Evolutionary conservation across 495 filamentous ascomycete genomes (phyloP).

Genomic region (Tuber umbilicatum): DNA sequence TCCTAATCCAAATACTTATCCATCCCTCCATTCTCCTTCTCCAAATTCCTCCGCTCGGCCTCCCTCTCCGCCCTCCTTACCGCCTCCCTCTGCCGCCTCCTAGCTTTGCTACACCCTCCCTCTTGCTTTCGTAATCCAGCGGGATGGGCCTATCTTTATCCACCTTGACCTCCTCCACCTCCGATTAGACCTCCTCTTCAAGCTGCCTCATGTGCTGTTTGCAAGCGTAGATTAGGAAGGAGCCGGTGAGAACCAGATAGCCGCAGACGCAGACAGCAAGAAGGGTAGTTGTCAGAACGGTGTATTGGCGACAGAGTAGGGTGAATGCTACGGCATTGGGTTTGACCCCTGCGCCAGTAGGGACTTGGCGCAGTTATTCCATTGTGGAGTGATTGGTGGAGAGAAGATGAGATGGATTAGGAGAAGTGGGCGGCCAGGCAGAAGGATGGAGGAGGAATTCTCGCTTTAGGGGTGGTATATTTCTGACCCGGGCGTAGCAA

Average conservation of each 20-base stretch:
- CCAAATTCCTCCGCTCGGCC: slow-evolving; percentile 25
- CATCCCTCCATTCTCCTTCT: slow-evolving; percentile 15
- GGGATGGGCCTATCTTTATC: slow-evolving; percentile 7
- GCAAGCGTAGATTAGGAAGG: slow-evolving; percentile 29
- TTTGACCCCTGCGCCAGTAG: slow-evolving; percentile 14
- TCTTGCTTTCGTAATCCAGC: slow-evolving; percentile 12
- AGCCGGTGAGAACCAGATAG: slow-evolving; percentile 24
- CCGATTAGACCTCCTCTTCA: slow-evolving; percentile 10
- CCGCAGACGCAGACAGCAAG: slow-evolving; percentile 27
- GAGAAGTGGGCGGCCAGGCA: not conserved
- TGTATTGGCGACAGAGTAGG: slow-evolving; percentile 25
- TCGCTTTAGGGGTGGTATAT: not conserved
- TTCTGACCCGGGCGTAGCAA: not conserved
- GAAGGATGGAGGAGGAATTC: not conserved
- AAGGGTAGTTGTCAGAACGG: slow-evolving; percentile 20
- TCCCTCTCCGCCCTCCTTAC: slow-evolving; percentile 19
- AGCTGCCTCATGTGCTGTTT: slow-evolving; percentile 21
- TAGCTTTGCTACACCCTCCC: slow-evolving; percentile 20
- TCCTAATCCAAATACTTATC: slow-evolving; percentile 34
- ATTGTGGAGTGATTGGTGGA: slow-evolving; percentile 8
- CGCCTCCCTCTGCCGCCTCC: slow-evolving; percentile 5
- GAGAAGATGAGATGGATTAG: not conserved
- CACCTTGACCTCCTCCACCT: slow-evolving; percentile 12
- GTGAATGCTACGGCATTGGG: slow-evolving; percentile 20
- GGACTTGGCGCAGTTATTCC: slow-evolving; percentile 11